Percentiles rank a stretch among this genome's conserved stretches.
These are phyloP conservation scores for Cyclotella cryptica DNA, from an alignment of 108 stramenopile genomes.

Conservation along the genomic window DNA sequence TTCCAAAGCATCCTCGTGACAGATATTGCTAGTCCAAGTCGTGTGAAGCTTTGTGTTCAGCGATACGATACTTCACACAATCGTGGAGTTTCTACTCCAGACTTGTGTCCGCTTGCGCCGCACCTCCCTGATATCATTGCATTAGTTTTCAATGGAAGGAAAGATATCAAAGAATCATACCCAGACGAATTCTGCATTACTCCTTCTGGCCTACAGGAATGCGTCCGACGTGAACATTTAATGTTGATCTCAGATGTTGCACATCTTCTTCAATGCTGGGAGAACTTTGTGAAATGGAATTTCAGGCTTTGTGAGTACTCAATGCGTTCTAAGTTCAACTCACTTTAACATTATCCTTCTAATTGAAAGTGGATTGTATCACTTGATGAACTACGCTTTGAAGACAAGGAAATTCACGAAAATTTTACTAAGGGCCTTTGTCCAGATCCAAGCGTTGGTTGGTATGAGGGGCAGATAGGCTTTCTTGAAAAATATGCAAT, in stretches of 20 bases:
- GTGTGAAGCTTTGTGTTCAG: constrained; percentile 29
- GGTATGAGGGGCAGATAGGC: constrained; percentile 53
- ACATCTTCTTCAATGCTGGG: constrained; percentile 60
- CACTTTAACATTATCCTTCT: neutral
- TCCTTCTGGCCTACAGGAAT: constrained; percentile 16
- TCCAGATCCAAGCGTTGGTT: constrained; percentile 39
- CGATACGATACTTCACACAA: constrained; percentile 29
- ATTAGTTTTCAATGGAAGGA: constrained; percentile 1
- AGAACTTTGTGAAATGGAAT: constrained; percentile 62
- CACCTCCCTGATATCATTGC: constrained; percentile 27
- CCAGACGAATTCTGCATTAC: constrained; percentile 38
- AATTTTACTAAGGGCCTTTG: constrained; percentile 30
- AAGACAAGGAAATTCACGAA: constrained; percentile 45
- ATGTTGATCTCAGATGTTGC: constrained; percentile 57
- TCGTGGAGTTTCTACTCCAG: neutral
- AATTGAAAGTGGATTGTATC: neutral
- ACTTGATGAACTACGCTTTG: neutral
- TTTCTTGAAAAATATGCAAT: constrained; percentile 52
- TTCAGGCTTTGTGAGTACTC: constrained; percentile 42
- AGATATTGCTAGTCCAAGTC: constrained; percentile 46
- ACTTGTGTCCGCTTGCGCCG: constrained; percentile 35
- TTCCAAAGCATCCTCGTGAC: constrained; percentile 40
- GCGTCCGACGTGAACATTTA: constrained; percentile 51
- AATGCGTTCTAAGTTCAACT: neutral
- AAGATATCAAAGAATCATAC: constrained; percentile 21